Evolutionary conservation across 768 basidiomycete genomes (phyloP), one percentile per base, ranked within the genome.

Genomic region (Neoboletus magnificus): DNA sequence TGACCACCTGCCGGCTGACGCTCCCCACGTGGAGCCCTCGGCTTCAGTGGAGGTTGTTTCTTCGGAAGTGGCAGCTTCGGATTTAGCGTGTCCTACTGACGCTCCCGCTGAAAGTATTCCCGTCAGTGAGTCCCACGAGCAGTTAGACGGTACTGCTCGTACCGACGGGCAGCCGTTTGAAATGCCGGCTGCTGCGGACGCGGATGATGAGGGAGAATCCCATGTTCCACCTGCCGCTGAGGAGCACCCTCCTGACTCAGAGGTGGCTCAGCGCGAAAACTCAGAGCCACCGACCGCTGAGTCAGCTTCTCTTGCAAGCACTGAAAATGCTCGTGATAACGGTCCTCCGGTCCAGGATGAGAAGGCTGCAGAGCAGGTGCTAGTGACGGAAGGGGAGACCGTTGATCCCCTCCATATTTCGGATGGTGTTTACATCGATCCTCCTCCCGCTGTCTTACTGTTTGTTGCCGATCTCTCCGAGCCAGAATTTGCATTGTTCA

Each of bases 371-470:
- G 66, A 61, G 18, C 60, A 56, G 22, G 51, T 16, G 30, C 27
- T 41, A 25, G 54, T 33, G 47, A 48, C 52, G 25, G 61, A 54
- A 47, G 61, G 50, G 43, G 66, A 60, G 42, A 37, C 42, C 2
- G 47, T 42, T 48, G 77, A 84, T 67, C 80, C 79, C n/a, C 81
- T 82, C 65, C 79, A 82, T 68, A 80, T 83, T 50, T 83, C 80
- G 25, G 82, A 83, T 63, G 87, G 82, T 29, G 83, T 87, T 44
- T 88, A 84, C 67, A 87, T 87, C 49, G 87, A 89, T 56, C 84
- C 86, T 29, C 88, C 88, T 27, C 88, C 88, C 13, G 77, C 86
- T 16, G 85, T 89, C 42, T 72, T 88, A 35, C 66, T 89, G 33
- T 73, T 73, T 10, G 45, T 79, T 23, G 56, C 62, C 30, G 74